Evolutionary conservation across 768 basidiomycete genomes (phyloP), one percentile per base, ranked within the genome.

Genomic region (Serendipita sp.): DNA sequence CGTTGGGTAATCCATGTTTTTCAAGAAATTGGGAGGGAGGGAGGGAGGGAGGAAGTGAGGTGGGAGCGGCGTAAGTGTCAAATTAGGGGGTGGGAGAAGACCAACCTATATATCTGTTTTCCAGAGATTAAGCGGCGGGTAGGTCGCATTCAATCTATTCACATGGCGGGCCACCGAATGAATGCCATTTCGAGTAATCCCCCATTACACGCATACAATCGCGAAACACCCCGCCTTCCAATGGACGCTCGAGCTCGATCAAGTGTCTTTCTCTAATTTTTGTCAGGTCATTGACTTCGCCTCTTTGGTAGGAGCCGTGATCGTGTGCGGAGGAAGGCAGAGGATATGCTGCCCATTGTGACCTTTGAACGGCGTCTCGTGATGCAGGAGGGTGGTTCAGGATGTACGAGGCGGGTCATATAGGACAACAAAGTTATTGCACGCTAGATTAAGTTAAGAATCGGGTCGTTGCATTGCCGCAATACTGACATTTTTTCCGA

Each of bases 51-150:
- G 23, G 27, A 60, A 27, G 55, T n/a, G 33, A 60, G 33, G 1
- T 23, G 55, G 55, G 55, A n/a, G 27, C 27, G 55, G 55, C 27
- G 55, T 60, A 50, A 27, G 5, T 23, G 31, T 52, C 48, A 52
- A 52, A 18, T n/a, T 31, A 10, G 31, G 18, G 5, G 10, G 8
- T 4, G 8, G 2, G 18, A 33, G 27, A 33, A 10, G 29, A 36
- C 55, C 11, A 10, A 10, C 55, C 11, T 23, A 10, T 60, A 23
- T 60, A 37, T 29, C 5, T 40, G 6, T n/a, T 52, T 36, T 37
- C 55, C 55, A 60, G 18, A 29, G 55, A 60, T 60, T 60, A 60
- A 60, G 55, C 55, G 55, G 55, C 55, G 55, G 55, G 16, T 60
- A 34, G 36, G 55, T 2, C 40, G 55, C 16, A n/a, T 11, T 37